phyloP scores from a whole-genome alignment of 2,329 filamentous ascomycete genomes.

The Epichloe baconii region DNA sequence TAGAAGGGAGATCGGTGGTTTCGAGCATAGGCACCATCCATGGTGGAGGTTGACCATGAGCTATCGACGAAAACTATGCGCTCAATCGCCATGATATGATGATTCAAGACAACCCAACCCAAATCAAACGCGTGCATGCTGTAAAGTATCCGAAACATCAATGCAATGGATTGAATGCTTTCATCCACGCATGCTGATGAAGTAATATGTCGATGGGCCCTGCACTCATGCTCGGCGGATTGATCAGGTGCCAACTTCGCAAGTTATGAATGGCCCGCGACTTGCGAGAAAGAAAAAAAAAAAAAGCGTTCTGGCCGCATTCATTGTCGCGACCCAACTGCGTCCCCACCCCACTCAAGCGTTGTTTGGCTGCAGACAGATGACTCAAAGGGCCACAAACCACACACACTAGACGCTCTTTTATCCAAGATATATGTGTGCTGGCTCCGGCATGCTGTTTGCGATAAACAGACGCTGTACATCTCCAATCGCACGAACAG shows the following conservation, averaged over 20 bases:
- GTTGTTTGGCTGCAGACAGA: constrained; percentile 5
- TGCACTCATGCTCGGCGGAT: too few species aligned
- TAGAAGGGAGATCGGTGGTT: neutral
- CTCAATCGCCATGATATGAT: too few species aligned
- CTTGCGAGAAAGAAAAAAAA: neutral
- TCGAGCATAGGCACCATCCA: too few species aligned
- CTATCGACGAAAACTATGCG: too few species aligned
- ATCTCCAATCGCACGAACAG: constrained; percentile 2
- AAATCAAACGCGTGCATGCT: too few species aligned
- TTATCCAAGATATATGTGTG: neutral
- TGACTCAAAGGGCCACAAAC: constrained; percentile 8
- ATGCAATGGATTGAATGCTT: too few species aligned
- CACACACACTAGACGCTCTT: constrained; percentile 6
- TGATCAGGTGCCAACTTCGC: neutral
- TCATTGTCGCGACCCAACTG: constrained; percentile 4
- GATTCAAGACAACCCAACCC: too few species aligned
- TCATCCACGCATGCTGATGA: too few species aligned
- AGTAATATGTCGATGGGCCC: too few species aligned
- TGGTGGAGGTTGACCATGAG: too few species aligned
- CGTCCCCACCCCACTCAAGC: constrained; percentile 4
- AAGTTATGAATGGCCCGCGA: too few species aligned
- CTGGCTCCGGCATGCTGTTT: constrained; percentile 10
- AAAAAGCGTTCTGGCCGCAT: neutral
- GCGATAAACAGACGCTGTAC: constrained; percentile 6
- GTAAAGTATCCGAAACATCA: too few species aligned